Evolutionary conservation across 495 filamentous ascomycete genomes (phyloP).

Genomic region (Xylaria palmicola): DNA sequence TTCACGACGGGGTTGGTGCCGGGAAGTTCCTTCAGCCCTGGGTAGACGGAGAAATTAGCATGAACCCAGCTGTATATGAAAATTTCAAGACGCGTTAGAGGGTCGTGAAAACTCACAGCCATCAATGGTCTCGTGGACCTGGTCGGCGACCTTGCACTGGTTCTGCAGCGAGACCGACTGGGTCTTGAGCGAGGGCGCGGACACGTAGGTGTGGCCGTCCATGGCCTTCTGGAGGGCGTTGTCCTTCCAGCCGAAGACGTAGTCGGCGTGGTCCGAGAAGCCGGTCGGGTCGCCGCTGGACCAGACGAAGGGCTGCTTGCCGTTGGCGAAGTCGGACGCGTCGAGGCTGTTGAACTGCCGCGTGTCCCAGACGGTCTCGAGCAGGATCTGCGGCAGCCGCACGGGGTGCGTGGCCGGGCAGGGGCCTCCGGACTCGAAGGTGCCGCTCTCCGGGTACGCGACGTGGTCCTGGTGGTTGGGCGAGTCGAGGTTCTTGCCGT

Average conservation of each 20-base stretch:
- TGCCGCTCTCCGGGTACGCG: constrained; percentile 38
- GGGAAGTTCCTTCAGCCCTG: constrained; percentile 13
- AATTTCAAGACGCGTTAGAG: background rate
- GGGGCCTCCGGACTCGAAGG: constrained; percentile 36
- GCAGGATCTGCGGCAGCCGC: constrained; percentile 35
- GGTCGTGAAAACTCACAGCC: constrained; percentile 31
- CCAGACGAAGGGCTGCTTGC: constrained; percentile 47
- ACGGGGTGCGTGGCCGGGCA: constrained; percentile 36
- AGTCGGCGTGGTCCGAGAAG: constrained; percentile 32
- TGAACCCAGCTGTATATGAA: background rate
- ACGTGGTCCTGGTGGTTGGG: constrained; percentile 43
- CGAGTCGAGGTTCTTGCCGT: constrained; percentile 36
- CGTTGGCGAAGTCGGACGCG: constrained; percentile 40
- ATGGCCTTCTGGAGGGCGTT: constrained; percentile 32
- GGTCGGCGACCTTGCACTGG: constrained; percentile 32
- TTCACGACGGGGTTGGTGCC: constrained; percentile 7
- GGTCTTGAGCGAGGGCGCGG: constrained; percentile 30
- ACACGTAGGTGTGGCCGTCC: constrained; percentile 34
- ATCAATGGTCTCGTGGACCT: constrained; percentile 32
- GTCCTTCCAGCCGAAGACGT: constrained; percentile 36
- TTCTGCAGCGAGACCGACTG: constrained; percentile 30
- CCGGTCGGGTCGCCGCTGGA: constrained; percentile 41
- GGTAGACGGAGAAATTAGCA: background rate
- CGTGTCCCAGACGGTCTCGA: constrained; percentile 40
- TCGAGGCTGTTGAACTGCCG: constrained; percentile 36